A percentile compares a stretch with the other conserved stretches of the same genome.
These are phyloP conservation scores for Letharia lupina DNA, from an alignment of 495 filamentous ascomycete genomes.

Conservation along the genomic window DNA sequence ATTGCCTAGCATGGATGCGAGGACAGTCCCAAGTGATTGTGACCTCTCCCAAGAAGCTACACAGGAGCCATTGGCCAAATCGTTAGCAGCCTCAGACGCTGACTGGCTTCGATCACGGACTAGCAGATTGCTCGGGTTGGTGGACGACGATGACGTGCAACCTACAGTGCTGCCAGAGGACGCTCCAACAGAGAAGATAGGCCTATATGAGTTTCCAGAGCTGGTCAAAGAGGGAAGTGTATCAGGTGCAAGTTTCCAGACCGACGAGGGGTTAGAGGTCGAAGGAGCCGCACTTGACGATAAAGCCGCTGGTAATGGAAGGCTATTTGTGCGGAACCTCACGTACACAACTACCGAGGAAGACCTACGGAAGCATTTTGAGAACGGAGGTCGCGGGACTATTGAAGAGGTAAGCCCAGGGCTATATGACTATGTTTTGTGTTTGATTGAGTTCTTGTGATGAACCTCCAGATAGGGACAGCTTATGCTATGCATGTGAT, in stretches of 20 bases:
- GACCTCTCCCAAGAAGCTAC: background rate
- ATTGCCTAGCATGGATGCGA: background rate
- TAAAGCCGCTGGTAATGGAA: conserved; percentile 41
- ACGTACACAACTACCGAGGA: conserved; percentile 71
- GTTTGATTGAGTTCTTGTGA: conserved; percentile 46
- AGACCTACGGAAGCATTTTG: conserved; percentile 64
- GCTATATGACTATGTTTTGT: conserved; percentile 19
- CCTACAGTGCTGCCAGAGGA: conserved; percentile 22
- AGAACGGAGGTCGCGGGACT: conserved; percentile 47
- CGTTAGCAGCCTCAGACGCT: conserved; percentile 52
- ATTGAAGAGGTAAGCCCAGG: conserved; percentile 72
- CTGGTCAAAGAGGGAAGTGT: conserved; percentile 18
- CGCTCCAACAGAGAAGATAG: conserved; percentile 15
- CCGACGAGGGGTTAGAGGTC: conserved; percentile 27
- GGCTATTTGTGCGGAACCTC: conserved; percentile 85
- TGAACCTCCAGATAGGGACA: conserved; percentile 99
- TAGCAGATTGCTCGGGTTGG: conserved; percentile 77
- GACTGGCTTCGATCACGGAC: conserved; percentile 93
- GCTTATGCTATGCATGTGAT: conserved; percentile 74
- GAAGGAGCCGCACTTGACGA: conserved; percentile 24
- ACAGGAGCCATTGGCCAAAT: background rate
- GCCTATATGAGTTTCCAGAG: conserved; percentile 27
- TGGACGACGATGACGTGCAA: conserved; percentile 55
- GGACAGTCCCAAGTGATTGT: background rate
- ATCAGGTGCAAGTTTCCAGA: conserved; percentile 22